Conservation (phyloP, 2,329 filamentous ascomycete species). For the Akanthomyces lecanii region DNA sequence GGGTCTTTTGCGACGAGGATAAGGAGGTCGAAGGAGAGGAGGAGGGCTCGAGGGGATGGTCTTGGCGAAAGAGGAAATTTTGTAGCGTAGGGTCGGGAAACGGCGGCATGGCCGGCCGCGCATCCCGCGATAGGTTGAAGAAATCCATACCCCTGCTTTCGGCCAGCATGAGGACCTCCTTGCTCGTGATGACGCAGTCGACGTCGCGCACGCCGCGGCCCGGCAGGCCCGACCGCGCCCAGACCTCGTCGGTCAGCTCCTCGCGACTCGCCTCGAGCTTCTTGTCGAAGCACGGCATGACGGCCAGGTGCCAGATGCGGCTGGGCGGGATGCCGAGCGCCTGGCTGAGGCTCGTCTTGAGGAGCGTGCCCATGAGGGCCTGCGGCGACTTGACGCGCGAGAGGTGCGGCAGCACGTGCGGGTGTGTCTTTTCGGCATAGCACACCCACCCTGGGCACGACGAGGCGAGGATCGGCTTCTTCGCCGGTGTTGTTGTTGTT, state of each 20-base stretch:
- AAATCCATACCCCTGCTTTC: constrained; percentile 76
- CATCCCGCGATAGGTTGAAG: constrained; percentile 60
- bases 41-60: neutral
- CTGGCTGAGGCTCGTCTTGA: constrained; percentile 81
- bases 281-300: constrained; percentile 99
- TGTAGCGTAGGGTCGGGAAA: constrained; percentile 73
- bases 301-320: constrained; percentile 86
- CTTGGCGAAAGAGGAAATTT: constrained; percentile 68
- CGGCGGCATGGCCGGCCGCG: constrained; percentile 42
- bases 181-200: constrained; percentile 96
- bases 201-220: constrained; percentile 72
- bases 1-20: constrained; percentile 37
- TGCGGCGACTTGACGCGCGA: constrained; percentile 92
- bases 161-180: constrained; percentile 87
- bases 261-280: constrained; percentile 93
- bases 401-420: constrained; percentile 85
- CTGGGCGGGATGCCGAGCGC: constrained; percentile 67
- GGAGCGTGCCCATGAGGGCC: constrained; percentile 79
- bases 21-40: neutral
- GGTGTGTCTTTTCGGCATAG: constrained; percentile 97
- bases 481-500: constrained; percentile 18
- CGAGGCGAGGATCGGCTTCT: constrained; percentile 71
- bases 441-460: constrained; percentile 98
- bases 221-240: constrained; percentile 51
- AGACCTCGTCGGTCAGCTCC: constrained; percentile 79